phyloP scores from a whole-genome alignment of 73 alveolate genomes.

The Durusdinium trenchii region DNA sequence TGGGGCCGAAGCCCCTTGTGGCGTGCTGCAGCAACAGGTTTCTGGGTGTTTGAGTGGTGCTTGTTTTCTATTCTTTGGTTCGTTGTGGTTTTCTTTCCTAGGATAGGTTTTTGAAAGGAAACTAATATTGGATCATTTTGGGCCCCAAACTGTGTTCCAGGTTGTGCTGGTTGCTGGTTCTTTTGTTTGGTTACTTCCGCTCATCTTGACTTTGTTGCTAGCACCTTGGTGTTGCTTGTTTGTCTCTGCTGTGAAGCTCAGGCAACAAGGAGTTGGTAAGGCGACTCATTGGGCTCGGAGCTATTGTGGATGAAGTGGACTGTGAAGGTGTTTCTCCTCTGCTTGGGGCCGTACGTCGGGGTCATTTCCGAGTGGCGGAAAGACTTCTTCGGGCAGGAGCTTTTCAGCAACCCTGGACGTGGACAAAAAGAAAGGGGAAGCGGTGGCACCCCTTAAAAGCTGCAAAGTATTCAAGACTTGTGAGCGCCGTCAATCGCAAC shows the following conservation, averaged over 20 bases:
- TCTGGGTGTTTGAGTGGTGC: too few relatives aligned
- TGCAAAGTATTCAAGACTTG: conserved; percentile 66
- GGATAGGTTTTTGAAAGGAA: too few relatives aligned
- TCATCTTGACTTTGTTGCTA: too few relatives aligned
- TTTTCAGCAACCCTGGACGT: conserved; percentile 25
- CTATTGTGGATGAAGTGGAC: conserved; percentile 11
- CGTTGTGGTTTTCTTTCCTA: too few relatives aligned
- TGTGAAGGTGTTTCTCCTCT: conserved; percentile 26
- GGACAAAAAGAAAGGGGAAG: conserved; percentile 49
- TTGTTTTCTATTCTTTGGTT: too few relatives aligned
- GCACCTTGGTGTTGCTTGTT: too few relatives aligned
- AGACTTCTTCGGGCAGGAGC: conserved; percentile 22
- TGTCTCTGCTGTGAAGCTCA: background rate
- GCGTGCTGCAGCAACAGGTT: conserved; percentile 70
- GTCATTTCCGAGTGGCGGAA: conserved; percentile 41
- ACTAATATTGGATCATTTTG: too few relatives aligned
- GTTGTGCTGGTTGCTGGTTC: too few relatives aligned
- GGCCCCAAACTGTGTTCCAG: too few relatives aligned
- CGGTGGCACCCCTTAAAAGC: conserved; percentile 24
- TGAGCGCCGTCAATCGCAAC: conserved; percentile 80
- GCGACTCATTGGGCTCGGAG: conserved; percentile 35
- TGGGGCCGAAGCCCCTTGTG: conserved; percentile 40
- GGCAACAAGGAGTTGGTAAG: background rate
- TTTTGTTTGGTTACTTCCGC: too few relatives aligned
- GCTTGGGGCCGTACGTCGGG: conserved; percentile 50